These are phyloP conservation scores for Cordyceps pruinosa DNA, from an alignment of 2,329 filamentous ascomycete genomes.

Conservation along the genomic window DNA sequence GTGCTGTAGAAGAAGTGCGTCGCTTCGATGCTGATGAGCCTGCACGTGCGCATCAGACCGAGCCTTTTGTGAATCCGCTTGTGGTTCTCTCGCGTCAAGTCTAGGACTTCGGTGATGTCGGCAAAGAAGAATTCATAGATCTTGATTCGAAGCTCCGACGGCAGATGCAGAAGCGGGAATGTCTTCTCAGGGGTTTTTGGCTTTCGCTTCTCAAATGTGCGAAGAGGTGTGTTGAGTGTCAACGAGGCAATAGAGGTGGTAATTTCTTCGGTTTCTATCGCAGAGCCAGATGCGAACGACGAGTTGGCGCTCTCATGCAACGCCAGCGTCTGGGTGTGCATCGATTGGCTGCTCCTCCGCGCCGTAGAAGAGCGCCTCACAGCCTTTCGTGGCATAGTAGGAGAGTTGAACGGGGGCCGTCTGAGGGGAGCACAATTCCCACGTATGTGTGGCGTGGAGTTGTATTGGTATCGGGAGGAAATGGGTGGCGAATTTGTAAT, in stretches of 20 bases:
- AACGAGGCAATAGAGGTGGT: constrained; percentile 37
- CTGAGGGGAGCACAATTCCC: not conserved
- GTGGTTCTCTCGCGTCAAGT: constrained; percentile 61
- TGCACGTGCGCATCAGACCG: constrained; percentile 53
- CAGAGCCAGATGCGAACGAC: constrained; percentile 29
- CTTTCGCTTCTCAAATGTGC: constrained; percentile 25
- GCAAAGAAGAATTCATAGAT: constrained; percentile 61
- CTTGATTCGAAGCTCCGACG: constrained; percentile 61
- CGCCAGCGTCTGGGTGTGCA: constrained; percentile 20
- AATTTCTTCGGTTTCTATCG: constrained; percentile 34
- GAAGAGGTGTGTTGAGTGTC: constrained; percentile 33
- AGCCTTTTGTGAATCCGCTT: constrained; percentile 54
- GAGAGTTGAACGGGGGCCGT: not conserved
- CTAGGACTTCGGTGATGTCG: constrained; percentile 47
- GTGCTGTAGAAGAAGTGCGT: constrained; percentile 59
- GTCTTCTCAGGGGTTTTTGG: constrained; percentile 32
- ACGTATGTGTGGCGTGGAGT: constrained; percentile 12
- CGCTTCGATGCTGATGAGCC: constrained; percentile 55
- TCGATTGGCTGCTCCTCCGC: constrained; percentile 1
- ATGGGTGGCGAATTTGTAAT: constrained; percentile 6
- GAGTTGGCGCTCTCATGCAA: constrained; percentile 18
- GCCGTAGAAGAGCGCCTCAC: constrained; percentile 28
- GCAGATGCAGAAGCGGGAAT: constrained; percentile 61
- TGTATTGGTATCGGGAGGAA: not conserved
- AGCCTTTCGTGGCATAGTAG: constrained; percentile 19